A percentile compares a stretch with the other conserved stretches of the same genome.
Conservation (phyloP, 495 filamentous ascomycete genomes). For the Podospora comata region DNA sequence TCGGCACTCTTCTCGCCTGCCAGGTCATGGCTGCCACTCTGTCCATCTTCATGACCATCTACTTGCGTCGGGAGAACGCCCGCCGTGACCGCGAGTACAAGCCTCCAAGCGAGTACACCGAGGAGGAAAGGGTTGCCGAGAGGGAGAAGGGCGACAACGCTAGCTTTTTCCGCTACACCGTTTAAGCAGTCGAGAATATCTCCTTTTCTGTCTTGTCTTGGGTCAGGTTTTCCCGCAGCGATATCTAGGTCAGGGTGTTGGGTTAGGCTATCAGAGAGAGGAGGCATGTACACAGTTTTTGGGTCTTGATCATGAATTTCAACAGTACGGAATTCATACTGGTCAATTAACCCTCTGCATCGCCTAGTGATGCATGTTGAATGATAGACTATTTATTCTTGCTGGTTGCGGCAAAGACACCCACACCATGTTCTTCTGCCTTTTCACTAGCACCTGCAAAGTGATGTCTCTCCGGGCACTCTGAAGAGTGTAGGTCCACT, state of each 20-base stretch:
- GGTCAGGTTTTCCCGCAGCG: not conserved
- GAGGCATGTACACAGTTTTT: not conserved
- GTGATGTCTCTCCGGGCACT: too few species aligned
- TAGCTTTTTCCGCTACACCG: slow-evolving; percentile 54
- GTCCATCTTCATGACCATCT: slow-evolving; percentile 56
- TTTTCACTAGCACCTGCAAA: too few species aligned
- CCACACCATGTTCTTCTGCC: too few species aligned
- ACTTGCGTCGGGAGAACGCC: slow-evolving; percentile 59
- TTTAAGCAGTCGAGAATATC: slow-evolving; percentile 30
- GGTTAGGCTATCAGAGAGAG: not conserved
- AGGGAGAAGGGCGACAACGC: slow-evolving; percentile 50
- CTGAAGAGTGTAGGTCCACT: too few species aligned
- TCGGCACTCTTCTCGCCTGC: slow-evolving; percentile 49
- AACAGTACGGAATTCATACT: not conserved
- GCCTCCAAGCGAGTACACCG: slow-evolving; percentile 46
- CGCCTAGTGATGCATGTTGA: not conserved
- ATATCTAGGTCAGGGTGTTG: slow-evolving; percentile 1
- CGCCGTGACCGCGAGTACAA: slow-evolving; percentile 47
- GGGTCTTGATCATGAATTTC: not conserved
- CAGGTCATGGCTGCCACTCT: slow-evolving; percentile 47
- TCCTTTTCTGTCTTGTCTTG: slow-evolving; percentile 3
- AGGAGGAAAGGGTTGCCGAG: slow-evolving; percentile 45
- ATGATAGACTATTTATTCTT: slow-evolving; percentile 4
- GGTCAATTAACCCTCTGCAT: not conserved
- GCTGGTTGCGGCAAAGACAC: not conserved